Percentiles rank a stretch among this genome's conserved stretches.
These are phyloP conservation scores for Trichoderma asperelloides DNA, from an alignment of 495 filamentous ascomycete species.

Conservation along the genomic window DNA sequence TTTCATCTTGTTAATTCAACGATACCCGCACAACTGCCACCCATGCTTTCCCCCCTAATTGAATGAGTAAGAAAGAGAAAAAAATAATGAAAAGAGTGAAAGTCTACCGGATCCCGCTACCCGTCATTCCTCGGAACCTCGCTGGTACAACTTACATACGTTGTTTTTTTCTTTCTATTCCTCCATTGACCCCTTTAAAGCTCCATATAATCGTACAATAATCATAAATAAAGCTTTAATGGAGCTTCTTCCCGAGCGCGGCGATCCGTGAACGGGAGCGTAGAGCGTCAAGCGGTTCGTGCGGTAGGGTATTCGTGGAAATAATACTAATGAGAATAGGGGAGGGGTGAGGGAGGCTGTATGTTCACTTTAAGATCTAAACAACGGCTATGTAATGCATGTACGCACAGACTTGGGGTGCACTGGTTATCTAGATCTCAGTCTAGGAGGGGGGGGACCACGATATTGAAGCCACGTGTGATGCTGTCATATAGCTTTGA, in stretches of 20 bases:
- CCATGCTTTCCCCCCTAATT: no score
- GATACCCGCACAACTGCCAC: no score
- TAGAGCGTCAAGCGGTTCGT: not conserved
- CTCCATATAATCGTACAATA: not conserved
- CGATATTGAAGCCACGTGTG: no score
- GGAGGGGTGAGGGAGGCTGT: not conserved
- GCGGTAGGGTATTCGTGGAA: not conserved
- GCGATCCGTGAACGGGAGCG: not conserved
- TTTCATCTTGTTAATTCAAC: no score
- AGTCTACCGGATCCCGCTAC: no score
- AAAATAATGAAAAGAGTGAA: no score
- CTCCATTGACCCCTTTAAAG: not conserved
- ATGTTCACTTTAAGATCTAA: not conserved
- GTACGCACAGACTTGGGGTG: not conserved
- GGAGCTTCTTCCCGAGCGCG: not conserved
- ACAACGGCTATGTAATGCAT: not conserved
- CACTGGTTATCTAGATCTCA: no score
- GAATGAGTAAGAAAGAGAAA: no score
- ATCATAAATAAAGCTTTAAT: not conserved
- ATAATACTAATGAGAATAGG: not conserved
- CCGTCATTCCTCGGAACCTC: no score
- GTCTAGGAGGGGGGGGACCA: no score
- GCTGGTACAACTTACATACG: not conserved
- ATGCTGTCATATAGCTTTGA: no score
- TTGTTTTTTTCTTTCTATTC: not conserved